phyloP scores from a whole-genome alignment of 495 filamentous ascomycete species.

The Talaromyces adpressus region DNA sequence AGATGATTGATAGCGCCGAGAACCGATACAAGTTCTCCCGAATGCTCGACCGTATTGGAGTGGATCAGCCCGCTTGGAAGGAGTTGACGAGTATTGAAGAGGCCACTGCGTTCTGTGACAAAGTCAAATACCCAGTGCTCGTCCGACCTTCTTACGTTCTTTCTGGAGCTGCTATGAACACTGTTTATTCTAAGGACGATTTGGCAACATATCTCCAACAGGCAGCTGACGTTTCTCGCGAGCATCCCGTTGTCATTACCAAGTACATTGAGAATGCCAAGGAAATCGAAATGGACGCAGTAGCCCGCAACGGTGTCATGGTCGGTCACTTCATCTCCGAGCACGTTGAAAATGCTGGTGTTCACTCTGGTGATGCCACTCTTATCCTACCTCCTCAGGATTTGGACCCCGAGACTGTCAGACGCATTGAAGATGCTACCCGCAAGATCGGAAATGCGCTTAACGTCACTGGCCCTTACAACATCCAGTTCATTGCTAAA shows the following conservation, averaged over 20 bases:
- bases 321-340: slow-evolving; percentile 93
- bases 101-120: slow-evolving; percentile 76
- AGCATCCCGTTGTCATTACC: slow-evolving; percentile 97
- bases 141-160: slow-evolving; percentile 97
- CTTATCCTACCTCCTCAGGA: slow-evolving; percentile 96
- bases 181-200: slow-evolving; percentile 88
- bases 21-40: slow-evolving; percentile 99
- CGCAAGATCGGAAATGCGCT: slow-evolving; percentile 91
- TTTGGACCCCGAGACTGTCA: slow-evolving; percentile 79
- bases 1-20: slow-evolving; percentile 98
- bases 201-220: slow-evolving; percentile 86
- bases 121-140: slow-evolving; percentile 88
- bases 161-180: slow-evolving; percentile 97
- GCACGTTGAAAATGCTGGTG: slow-evolving; percentile 95
- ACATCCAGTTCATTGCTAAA: slow-evolving; percentile 99
- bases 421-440: slow-evolving; percentile 89
- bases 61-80: slow-evolving; percentile 97
- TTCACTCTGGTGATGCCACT: slow-evolving; percentile 96
- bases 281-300: slow-evolving; percentile 97
- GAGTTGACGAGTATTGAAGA: slow-evolving; percentile 88
- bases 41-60: slow-evolving; percentile 88
- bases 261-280: slow-evolving; percentile 98
- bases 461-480: slow-evolving; percentile 94
- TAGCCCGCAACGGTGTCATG: slow-evolving; percentile 79
- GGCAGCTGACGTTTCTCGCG: slow-evolving; percentile 85